Percentiles rank a stretch among this genome's conserved stretches.
These are phyloP conservation scores for Dactylellina drechsleri DNA, from an alignment of 2,329 filamentous ascomycete species.

Conservation along the genomic window DNA sequence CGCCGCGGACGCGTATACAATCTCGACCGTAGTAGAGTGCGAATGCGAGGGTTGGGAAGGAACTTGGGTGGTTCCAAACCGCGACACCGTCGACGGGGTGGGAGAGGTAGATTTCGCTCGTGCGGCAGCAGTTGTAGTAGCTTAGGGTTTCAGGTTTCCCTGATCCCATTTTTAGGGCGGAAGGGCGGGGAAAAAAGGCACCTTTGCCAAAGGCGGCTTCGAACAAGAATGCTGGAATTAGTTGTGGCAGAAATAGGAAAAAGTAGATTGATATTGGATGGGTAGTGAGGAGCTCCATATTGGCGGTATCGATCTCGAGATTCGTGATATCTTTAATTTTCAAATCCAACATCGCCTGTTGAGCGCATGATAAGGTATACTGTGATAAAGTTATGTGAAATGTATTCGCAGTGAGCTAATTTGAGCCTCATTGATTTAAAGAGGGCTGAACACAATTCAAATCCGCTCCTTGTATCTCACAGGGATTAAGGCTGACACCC, in stretches of 20 bases:
- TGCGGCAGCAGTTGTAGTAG: neutral
- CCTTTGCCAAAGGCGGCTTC: neutral
- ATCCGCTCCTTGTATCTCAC: too few relatives aligned
- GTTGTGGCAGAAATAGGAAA: neutral
- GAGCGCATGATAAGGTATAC: too few relatives aligned
- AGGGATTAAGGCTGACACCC: too few relatives aligned
- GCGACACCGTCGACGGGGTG: slow-evolving; percentile 5
- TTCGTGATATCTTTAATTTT: too few relatives aligned
- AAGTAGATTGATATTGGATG: too few relatives aligned
- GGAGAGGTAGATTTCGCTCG: neutral
- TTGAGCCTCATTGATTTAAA: too few relatives aligned
- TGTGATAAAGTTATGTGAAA: too few relatives aligned
- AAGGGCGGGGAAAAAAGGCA: neutral
- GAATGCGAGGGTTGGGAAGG: slow-evolving; percentile 13
- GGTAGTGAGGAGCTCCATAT: too few relatives aligned
- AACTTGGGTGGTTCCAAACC: slow-evolving; percentile 32
- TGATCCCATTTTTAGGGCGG: neutral
- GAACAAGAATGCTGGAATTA: neutral
- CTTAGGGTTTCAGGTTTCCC: slow-evolving; percentile 1
- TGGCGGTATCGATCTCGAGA: too few relatives aligned
- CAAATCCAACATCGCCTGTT: too few relatives aligned
- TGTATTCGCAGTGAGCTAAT: too few relatives aligned
- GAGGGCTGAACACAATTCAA: too few relatives aligned
- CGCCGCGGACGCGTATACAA: neutral
- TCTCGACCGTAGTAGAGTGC: slow-evolving; percentile 15